Conservation (phyloP, 2,329 filamentous ascomycete species). For the Colletotrichum aenigma region DNA sequence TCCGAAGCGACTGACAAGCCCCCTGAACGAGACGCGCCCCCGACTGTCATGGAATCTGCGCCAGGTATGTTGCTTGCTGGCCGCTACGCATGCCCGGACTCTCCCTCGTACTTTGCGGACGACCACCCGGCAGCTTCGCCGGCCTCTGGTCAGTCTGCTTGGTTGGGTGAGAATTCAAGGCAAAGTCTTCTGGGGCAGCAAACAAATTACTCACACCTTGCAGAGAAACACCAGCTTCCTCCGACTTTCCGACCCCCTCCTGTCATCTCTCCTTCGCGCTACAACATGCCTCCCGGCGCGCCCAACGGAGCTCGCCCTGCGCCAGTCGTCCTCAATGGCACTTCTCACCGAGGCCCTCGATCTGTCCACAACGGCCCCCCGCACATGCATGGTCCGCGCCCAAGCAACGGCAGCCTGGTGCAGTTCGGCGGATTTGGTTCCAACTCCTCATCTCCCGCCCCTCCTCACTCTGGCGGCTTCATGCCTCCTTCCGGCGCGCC, state of each 20-base stretch:
- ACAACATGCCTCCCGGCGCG: slow-evolving; percentile 39
- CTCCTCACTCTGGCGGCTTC: slow-evolving; percentile 51
- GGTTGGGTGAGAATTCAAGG: not conserved
- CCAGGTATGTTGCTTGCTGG: not conserved
- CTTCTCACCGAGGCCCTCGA: slow-evolving; percentile 34
- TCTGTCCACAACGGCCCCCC: slow-evolving; percentile 37
- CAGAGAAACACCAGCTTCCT: not conserved
- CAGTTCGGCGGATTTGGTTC: slow-evolving; percentile 63
- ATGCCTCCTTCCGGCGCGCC: slow-evolving; percentile 53
- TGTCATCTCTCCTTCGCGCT: slow-evolving; percentile 36
- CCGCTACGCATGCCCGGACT: not conserved
- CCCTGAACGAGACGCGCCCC: not conserved
- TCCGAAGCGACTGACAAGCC: slow-evolving; percentile 15
- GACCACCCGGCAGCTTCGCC: not conserved
- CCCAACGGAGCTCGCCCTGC: slow-evolving; percentile 29
- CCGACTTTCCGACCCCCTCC: slow-evolving; percentile 30
- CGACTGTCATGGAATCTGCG: not conserved
- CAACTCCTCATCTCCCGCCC: slow-evolving; percentile 61
- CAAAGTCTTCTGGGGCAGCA: not conserved
- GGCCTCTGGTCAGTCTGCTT: not conserved
- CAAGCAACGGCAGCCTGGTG: slow-evolving; percentile 56
- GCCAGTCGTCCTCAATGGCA: slow-evolving; percentile 34
- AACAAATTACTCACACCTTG: not conserved
- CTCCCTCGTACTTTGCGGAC: not conserved
- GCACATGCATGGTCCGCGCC: slow-evolving; percentile 54